Conservation (phyloP, 2,329 filamentous ascomycete species). For the Exophiala spinifera region DNA sequence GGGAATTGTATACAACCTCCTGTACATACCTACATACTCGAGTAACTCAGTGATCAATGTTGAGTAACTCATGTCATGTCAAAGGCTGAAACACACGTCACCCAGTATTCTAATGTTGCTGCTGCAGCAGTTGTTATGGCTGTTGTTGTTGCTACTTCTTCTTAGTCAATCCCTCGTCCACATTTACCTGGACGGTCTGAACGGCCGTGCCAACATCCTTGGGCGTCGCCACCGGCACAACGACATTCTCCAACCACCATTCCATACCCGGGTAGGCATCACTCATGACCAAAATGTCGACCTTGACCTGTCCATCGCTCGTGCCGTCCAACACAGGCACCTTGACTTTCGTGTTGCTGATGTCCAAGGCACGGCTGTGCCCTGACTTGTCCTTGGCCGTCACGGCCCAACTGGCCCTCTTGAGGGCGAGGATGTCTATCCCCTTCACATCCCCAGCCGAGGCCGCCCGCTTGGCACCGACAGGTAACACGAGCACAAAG, state of each 20-base stretch:
- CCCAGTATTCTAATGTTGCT: no score
- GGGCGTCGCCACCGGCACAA: conserved; percentile 41
- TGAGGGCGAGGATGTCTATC: conserved; percentile 74
- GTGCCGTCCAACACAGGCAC: conserved; percentile 26
- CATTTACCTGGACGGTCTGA: conserved; percentile 23
- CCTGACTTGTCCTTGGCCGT: conserved; percentile 24
- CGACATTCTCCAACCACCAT: conserved; percentile 54
- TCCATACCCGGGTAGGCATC: conserved; percentile 81
- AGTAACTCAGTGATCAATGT: no score
- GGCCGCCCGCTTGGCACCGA: conserved; percentile 20
- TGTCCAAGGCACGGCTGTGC: conserved; percentile 27
- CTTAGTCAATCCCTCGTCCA: conserved; percentile 28
- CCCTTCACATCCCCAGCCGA: conserved; percentile 39
- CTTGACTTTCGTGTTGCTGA: conserved; percentile 18
- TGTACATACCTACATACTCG: no score
- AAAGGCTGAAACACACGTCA: no score
- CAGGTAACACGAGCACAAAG: conserved; percentile 71
- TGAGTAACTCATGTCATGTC: no score
- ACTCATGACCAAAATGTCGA: conserved; percentile 76
- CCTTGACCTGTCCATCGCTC: conserved; percentile 46
- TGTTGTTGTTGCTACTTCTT: conserved; percentile 15
- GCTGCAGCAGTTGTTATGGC: no score
- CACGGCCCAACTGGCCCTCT: conserved; percentile 73
- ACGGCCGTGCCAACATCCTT: conserved; percentile 11
- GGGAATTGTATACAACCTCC: no score